Evolutionary conservation across 805 yeast species (phyloP), one percentile per base, ranked within the genome.

Genomic region (Nakazawaea wickerhamii): DNA sequence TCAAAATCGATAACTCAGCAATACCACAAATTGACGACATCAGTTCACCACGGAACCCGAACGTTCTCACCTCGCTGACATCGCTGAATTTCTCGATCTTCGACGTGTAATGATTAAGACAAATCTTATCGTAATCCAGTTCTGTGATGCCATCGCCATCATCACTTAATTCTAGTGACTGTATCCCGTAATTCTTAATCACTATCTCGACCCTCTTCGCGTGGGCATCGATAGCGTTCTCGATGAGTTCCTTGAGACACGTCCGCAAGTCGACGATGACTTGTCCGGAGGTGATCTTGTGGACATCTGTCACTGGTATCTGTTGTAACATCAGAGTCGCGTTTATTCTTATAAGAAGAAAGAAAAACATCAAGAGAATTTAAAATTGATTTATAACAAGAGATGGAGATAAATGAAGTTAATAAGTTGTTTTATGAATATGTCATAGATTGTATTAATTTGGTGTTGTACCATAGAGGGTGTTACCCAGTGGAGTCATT

Each of bases 221-320:
- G 18, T 70, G 60, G 0, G 97, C 93, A 63, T 93, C 99, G 5
- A 91, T 64, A 23, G 93, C 67, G 57, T 91, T 91, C 54, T 91
- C 99, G 2, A 93, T 70, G 1, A 90, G 63, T 58, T 91, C 99
- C 56, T 91, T 91, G 23, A 84, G 79, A 0, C 86, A 84, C 0
- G 91, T 78, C 0, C 77, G 68, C 33, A 93, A 61, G 52, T 86
- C 95, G 4, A 81, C 75, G 10, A 93, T 84, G 11, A 93, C 98
- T 59, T 93, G 99, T 0, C 96, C 96, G 0, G 97, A 87, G 0
- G 96, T 88, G 44, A 91, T 77, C 46, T 73, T 68, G 50, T 84
- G 86, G 5, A 89, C 71, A 50, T 90, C 95, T 8, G 53, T 51
- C 1, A 49, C 49, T 27, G 65, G 67, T 21, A 80, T 75, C 4